phyloP scores from a whole-genome alignment of 768 basidiomycete genomes.

The Tulasnella sp. region DNA sequence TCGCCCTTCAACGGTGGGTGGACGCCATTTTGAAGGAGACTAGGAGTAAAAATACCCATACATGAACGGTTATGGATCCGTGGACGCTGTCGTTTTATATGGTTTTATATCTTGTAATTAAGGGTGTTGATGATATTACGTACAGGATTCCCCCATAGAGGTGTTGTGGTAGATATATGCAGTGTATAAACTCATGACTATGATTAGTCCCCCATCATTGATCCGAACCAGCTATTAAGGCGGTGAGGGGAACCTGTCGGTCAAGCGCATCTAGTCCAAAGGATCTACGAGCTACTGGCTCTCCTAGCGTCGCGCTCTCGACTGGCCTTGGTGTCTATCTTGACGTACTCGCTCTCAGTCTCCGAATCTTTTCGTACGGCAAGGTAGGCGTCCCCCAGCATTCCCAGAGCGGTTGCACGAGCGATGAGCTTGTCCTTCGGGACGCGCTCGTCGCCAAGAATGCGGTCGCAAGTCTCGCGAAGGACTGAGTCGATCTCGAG shows the following conservation, averaged over 20 bases:
- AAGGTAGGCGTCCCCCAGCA: constrained; percentile 77
- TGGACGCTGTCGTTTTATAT: neutral
- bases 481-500: constrained; percentile 87
- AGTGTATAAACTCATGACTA: neutral
- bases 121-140: neutral
- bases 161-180: neutral
- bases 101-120: constrained; percentile 10
- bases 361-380: constrained; percentile 60
- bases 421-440: constrained; percentile 55
- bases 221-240: neutral
- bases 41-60: neutral
- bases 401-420: constrained; percentile 76
- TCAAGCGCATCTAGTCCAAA: neutral
- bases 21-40: constrained; percentile 63
- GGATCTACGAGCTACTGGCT: neutral
- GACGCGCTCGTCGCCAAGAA: constrained; percentile 45
- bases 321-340: constrained; percentile 56
- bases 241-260: neutral
- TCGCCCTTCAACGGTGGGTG: constrained; percentile 61
- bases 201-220: no score
- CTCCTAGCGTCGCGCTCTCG: constrained; percentile 32
- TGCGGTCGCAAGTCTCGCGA: constrained; percentile 80
- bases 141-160: neutral
- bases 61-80: neutral
- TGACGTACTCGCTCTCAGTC: constrained; percentile 73